phyloP scores from a whole-genome alignment of 2,329 filamentous ascomycete species.

The Zymoseptoria ardabiliae region DNA sequence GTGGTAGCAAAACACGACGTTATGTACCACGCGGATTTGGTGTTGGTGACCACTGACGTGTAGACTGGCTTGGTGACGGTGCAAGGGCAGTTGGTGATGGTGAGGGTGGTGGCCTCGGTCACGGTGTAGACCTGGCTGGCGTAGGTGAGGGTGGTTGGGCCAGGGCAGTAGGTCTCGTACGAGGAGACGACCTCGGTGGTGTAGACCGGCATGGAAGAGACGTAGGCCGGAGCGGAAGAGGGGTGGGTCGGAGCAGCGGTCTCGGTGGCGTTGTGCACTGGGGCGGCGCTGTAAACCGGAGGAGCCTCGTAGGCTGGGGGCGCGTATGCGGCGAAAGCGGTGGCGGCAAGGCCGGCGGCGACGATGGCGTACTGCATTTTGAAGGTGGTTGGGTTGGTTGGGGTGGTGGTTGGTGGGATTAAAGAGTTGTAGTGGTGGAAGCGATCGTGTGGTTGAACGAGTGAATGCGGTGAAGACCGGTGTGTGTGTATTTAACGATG shows the following conservation, averaged over 20 bases:
- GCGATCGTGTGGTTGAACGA: background rate
- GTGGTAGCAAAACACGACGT: slow-evolving; percentile 3
- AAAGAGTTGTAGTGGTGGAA: background rate
- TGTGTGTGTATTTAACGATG: background rate
- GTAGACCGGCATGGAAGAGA: slow-evolving; percentile 46
- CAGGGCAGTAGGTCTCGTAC: slow-evolving; percentile 17
- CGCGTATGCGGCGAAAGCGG: background rate
- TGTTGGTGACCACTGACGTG: slow-evolving; percentile 17
- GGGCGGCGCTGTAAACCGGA: background rate
- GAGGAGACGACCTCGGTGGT: slow-evolving; percentile 18
- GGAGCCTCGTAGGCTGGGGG: background rate
- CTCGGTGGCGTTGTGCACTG: background rate
- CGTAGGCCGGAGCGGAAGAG: slow-evolving; percentile 51
- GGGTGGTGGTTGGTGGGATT: background rate
- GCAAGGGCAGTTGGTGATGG: slow-evolving; percentile 23
- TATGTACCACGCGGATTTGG: slow-evolving; percentile 16
- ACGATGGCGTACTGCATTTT: background rate
- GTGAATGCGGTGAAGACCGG: background rate
- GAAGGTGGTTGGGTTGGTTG: background rate
- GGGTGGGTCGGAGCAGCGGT: slow-evolving; percentile 33
- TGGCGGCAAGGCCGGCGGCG: slow-evolving; percentile 1
- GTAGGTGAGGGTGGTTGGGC: slow-evolving; percentile 15
- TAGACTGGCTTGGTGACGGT: slow-evolving; percentile 19
- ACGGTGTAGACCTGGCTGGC: slow-evolving; percentile 17
- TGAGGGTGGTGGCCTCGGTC: slow-evolving; percentile 19